Percentiles rank a stretch among this genome's conserved stretches.
phyloP scores from a whole-genome alignment of 129 eudicot species.

The Scalesia atractyloides region DNA sequence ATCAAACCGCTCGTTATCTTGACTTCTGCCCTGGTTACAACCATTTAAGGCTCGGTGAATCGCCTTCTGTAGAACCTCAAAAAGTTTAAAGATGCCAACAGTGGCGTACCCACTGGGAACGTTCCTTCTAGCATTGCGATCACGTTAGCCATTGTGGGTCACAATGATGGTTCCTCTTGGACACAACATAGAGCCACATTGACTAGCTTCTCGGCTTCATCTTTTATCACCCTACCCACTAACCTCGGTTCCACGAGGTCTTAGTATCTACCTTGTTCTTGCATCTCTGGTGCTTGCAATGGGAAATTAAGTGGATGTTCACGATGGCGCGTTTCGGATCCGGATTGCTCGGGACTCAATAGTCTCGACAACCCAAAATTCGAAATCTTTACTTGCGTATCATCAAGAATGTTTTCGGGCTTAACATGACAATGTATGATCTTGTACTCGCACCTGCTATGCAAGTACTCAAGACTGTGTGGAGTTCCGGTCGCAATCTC shows the following conservation, averaged over 20 bases:
- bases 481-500: conserved; percentile 77
- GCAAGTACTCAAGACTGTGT: conserved; percentile 85
- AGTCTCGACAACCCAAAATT: conserved; percentile 91
- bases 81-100: conserved; percentile 57
- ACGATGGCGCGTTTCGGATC: conserved; percentile 1
- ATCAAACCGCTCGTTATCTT: conserved; percentile 20
- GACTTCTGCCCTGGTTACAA: conserved; percentile 29
- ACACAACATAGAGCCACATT: conserved; percentile 85
- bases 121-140: conserved; percentile 77
- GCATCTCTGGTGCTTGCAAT: conserved; percentile 76
- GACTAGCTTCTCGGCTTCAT: conserved; percentile 70
- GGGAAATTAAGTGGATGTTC: conserved; percentile 54
- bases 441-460: conserved; percentile 72
- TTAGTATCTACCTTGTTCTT: conserved; percentile 61
- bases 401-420: conserved; percentile 84
- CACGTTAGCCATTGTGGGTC: conserved; percentile 70
- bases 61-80: conserved; percentile 74
- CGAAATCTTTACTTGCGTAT: conserved; percentile 67
- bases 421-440: conserved; percentile 86
- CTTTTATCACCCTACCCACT: conserved; percentile 50
- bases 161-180: conserved; percentile 71
- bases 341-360: conserved; percentile 62
- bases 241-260: conserved; percentile 76
- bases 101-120: conserved; percentile 50
- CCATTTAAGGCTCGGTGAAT: conserved; percentile 59